phyloP scores from a whole-genome alignment of 2,329 filamentous ascomycete genomes.

The Alternaria ethzedia region DNA sequence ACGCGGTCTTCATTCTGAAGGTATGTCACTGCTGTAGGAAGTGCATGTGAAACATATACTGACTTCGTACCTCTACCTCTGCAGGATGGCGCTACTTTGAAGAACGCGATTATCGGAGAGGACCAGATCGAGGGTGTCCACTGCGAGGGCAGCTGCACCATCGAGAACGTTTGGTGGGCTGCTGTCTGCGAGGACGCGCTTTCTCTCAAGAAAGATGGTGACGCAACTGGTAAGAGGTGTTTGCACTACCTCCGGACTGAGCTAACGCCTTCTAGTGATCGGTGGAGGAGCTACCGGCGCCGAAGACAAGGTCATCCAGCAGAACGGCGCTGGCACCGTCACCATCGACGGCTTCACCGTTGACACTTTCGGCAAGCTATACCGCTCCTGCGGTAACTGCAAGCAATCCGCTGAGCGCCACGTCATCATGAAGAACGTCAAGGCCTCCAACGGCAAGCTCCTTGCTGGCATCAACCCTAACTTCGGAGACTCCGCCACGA shows the following conservation, averaged over 20 bases:
- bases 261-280: constrained; percentile 31
- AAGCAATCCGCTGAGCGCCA: constrained; percentile 56
- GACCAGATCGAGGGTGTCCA: constrained; percentile 51
- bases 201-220: constrained; percentile 37
- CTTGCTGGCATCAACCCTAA: constrained; percentile 60
- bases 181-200: constrained; percentile 50
- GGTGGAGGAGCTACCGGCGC: constrained; percentile 50
- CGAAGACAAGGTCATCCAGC: constrained; percentile 53
- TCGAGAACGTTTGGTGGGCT: constrained; percentile 51
- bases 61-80: not conserved
- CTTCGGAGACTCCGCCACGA: constrained; percentile 59
- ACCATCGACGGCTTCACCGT: constrained; percentile 44
- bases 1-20: constrained; percentile 57
- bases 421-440: constrained; percentile 54
- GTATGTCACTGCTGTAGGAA: not conserved
- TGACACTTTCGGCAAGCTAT: constrained; percentile 50
- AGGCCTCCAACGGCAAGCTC: constrained; percentile 51
- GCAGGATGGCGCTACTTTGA: not conserved
- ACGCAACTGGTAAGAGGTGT: constrained; percentile 10
- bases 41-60: not conserved
- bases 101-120: constrained; percentile 16
- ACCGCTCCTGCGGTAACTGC: constrained; percentile 57
- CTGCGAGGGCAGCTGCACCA: constrained; percentile 54
- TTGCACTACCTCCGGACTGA: not conserved
- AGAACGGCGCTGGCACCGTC: constrained; percentile 51